Evolutionary conservation across 2,329 filamentous ascomycete species (phyloP).

Genomic region (Phaeosphaeriaceae sp.): DNA sequence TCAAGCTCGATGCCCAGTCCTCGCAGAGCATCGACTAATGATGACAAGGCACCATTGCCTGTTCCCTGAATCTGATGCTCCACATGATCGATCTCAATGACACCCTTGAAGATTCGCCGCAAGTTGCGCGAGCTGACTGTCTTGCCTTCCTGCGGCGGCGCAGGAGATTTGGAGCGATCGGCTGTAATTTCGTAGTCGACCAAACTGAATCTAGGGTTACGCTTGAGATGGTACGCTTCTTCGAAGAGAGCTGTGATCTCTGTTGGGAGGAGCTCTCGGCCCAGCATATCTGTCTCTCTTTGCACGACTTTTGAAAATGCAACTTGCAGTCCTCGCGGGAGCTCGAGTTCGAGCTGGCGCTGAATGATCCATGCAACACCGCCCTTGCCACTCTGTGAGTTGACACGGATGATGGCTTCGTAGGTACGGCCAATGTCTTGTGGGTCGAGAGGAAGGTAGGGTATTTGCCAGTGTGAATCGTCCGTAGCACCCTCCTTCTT

Average conservation of each 20-base stretch:
- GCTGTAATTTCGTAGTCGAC: conserved; percentile 91
- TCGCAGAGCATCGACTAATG: conserved; percentile 80
- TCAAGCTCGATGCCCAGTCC: conserved; percentile 84
- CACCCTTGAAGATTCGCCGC: conserved; percentile 82
- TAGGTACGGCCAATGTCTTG: conserved; percentile 95
- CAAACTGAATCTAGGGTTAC: conserved; percentile 83
- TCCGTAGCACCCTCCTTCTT: conserved; percentile 64
- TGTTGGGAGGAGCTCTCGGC: conserved; percentile 80
- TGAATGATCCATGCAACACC: conserved; percentile 94
- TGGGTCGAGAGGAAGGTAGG: conserved; percentile 92
- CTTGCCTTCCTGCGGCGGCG: conserved; percentile 71
- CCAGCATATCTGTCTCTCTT: conserved; percentile 76
- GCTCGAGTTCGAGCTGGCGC: conserved; percentile 85
- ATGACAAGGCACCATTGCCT: conserved; percentile 90
- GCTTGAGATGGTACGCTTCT: conserved; percentile 81
- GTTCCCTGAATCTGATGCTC: conserved; percentile 81
- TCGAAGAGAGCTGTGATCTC: conserved; percentile 93
- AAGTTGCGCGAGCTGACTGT: conserved; percentile 80
- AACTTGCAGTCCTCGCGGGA: conserved; percentile 89
- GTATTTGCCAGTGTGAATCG: conserved; percentile 80
- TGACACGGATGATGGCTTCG: conserved; percentile 97
- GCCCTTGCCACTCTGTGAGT: conserved; percentile 94
- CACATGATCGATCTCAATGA: conserved; percentile 80
- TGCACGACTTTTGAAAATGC: conserved; percentile 91
- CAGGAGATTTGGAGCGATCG: conserved; percentile 79